phyloP scores from a whole-genome alignment of 225 moss, liverwort and hornwort genomes.

The Pleurozium schreberi region DNA sequence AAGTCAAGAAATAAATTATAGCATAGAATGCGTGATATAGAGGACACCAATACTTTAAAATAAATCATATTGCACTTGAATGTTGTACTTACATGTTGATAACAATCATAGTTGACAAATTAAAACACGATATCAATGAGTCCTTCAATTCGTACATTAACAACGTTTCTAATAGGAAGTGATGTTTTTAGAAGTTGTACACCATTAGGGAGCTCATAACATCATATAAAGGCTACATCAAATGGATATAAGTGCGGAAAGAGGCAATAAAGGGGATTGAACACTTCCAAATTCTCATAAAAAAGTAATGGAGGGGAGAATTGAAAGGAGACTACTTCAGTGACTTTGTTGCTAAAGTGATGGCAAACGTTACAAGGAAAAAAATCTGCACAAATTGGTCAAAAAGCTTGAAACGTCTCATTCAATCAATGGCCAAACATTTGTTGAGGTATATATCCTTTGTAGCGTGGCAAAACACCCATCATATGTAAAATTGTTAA shows the following conservation, averaged over 20 bases:
- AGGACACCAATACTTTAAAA: neutral
- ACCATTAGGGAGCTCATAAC: neutral
- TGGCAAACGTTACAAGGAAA: neutral
- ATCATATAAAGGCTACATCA: neutral
- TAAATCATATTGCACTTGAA: neutral
- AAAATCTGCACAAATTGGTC: neutral
- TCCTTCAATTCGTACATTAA: neutral
- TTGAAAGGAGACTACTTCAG: neutral
- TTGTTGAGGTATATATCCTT: neutral
- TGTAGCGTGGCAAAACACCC: accelerated
- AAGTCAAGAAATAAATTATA: neutral
- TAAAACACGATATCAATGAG: neutral
- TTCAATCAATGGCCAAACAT: neutral
- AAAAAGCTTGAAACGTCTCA: neutral
- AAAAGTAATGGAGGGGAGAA: neutral
- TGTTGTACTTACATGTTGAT: neutral
- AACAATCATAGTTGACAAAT: neutral
- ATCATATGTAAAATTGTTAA: neutral
- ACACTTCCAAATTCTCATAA: neutral
- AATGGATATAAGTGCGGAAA: neutral
- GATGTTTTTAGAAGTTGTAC: neutral
- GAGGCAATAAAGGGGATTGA: neutral
- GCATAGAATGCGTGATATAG: neutral
- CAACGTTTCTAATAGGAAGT: neutral
- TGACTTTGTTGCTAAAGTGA: neutral